A percentile compares a stretch with the other conserved stretches of the same genome.
These are phyloP conservation scores for Pseudisothecium myosuroides DNA, from an alignment of 225 moss, liverwort and hornwort species.

Conservation along the genomic window DNA sequence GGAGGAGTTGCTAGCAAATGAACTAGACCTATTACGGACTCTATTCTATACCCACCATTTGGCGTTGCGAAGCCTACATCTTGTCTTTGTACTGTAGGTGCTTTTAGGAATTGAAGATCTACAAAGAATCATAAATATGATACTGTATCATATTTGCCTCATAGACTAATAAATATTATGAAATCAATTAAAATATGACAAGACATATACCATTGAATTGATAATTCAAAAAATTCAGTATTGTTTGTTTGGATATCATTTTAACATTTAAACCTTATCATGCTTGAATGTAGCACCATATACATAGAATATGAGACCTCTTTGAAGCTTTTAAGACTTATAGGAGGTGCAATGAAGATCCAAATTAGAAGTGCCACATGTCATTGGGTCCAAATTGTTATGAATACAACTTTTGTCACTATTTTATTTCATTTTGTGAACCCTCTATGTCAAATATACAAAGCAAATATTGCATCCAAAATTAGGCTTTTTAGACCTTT, in stretches of 20 bases:
- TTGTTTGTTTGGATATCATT: not conserved
- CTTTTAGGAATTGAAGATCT: not conserved
- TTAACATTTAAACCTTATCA: not conserved
- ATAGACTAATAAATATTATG: not conserved
- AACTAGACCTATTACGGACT: accelerated
- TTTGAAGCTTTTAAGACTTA: not conserved
- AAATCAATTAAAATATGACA: not conserved
- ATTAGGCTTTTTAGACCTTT: not conserved
- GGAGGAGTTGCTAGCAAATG: not conserved
- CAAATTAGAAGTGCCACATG: not conserved
- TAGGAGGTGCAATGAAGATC: not conserved
- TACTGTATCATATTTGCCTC: not conserved
- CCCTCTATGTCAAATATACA: not conserved
- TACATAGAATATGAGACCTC: not conserved
- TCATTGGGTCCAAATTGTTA: accelerated
- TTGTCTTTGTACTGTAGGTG: not conserved
- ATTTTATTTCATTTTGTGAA: not conserved
- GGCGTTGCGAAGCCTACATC: accelerated
- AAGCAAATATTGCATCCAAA: not conserved
- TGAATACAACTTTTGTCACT: not conserved
- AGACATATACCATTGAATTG: not conserved
- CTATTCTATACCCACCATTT: not conserved
- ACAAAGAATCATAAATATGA: accelerated
- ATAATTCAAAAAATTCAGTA: not conserved
- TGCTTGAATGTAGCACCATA: not conserved